These are phyloP conservation scores for Scalesia atractyloides DNA, from an alignment of 129 eudicot genomes.

Conservation along the genomic window DNA sequence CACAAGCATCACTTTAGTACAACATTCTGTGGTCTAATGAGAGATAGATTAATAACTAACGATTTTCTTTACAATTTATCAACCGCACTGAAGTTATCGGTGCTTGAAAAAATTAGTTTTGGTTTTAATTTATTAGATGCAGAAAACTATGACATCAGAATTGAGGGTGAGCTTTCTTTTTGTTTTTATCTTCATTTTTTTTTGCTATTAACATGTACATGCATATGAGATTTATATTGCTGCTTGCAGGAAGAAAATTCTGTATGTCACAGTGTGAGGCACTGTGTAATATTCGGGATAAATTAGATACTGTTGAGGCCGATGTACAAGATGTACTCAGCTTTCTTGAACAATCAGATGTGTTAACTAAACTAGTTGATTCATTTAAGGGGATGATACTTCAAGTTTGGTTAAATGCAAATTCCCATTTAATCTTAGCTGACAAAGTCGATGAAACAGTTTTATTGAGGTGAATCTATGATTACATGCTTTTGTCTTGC, in stretches of 20 bases:
- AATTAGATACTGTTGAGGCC: slow-evolving; percentile 38
- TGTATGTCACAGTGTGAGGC: slow-evolving; percentile 55
- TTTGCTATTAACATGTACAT: background rate
- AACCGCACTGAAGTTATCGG: slow-evolving; percentile 48
- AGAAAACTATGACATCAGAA: slow-evolving; percentile 47
- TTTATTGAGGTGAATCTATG: slow-evolving; percentile 4
- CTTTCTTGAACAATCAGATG: slow-evolving; percentile 67
- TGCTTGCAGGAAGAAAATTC: slow-evolving; percentile 64
- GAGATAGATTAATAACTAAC: background rate
- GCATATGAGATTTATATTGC: slow-evolving; percentile 8
- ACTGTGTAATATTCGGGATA: slow-evolving; percentile 34
- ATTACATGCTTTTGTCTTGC: background rate
- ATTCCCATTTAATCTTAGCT: slow-evolving; percentile 45
- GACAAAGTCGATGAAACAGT: background rate
- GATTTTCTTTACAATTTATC: slow-evolving; percentile 45
- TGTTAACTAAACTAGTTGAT: slow-evolving; percentile 59
- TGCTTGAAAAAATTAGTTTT: slow-evolving; percentile 52
- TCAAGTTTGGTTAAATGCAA: slow-evolving; percentile 42
- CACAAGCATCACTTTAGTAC: background rate
- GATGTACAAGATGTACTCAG: slow-evolving; percentile 45
- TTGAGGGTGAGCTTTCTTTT: slow-evolving; percentile 43
- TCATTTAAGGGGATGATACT: slow-evolving; percentile 58
- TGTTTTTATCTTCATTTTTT: background rate
- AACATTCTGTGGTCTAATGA: background rate
- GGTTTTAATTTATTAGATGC: slow-evolving; percentile 66